phyloP scores from a whole-genome alignment of 306 rosid genomes.

The Vigna angularis region DNA sequence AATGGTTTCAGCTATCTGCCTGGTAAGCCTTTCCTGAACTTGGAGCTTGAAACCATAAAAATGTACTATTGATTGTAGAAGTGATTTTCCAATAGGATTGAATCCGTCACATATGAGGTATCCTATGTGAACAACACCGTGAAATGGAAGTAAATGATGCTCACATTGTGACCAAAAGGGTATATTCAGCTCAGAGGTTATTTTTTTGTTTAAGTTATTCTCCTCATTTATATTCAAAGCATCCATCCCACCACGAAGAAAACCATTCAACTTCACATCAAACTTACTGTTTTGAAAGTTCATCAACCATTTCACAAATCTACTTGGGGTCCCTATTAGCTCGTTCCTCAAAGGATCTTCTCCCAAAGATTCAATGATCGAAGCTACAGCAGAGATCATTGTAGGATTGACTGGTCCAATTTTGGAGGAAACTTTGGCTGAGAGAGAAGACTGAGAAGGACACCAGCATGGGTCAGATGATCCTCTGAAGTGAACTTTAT shows the following conservation, averaged over 20 bases:
- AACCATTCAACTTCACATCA: constrained; percentile 74
- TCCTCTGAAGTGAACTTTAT: constrained; percentile 48
- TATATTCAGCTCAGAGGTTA: constrained; percentile 66
- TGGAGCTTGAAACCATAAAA: constrained; percentile 96
- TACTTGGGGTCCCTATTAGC: constrained; percentile 80
- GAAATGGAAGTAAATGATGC: constrained; percentile 95
- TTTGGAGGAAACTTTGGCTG: constrained; percentile 58
- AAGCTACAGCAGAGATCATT: constrained; percentile 72
- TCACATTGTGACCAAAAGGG: constrained; percentile 95
- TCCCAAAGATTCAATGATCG: constrained; percentile 82
- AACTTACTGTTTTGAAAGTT: constrained; percentile 68
- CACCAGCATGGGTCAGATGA: constrained; percentile 68
- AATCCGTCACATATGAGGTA: constrained; percentile 57
- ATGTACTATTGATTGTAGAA: constrained; percentile 75
- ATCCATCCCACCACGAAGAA: constrained; percentile 50
- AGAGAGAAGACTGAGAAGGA: constrained; percentile 58
- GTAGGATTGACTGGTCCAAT: constrained; percentile 52
- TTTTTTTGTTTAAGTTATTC: constrained; percentile 45
- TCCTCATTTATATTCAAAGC: constrained; percentile 42
- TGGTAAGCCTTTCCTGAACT: constrained; percentile 95
- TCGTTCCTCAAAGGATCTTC: constrained; percentile 91
- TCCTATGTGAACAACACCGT: constrained; percentile 91
- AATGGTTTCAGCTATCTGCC: constrained; percentile 92
- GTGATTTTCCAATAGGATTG: constrained; percentile 66
- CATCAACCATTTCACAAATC: constrained; percentile 85